A percentile compares a stretch with the other conserved stretches of the same genome.
These are phyloP conservation scores for Corniculantispora saksenae DNA, from an alignment of 2,329 filamentous ascomycete genomes.

Conservation along the genomic window DNA sequence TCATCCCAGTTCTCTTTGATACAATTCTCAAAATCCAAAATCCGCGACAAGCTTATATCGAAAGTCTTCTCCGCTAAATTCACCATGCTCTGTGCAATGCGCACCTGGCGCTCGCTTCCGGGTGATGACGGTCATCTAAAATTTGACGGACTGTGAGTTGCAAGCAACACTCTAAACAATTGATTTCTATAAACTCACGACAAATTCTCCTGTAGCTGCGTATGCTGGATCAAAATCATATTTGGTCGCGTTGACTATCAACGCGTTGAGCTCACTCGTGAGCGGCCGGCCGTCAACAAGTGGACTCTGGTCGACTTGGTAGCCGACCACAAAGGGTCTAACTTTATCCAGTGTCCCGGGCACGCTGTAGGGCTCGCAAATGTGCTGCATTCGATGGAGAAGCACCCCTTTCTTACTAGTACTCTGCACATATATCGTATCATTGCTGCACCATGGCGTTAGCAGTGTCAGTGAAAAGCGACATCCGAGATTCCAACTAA, in stretches of 20 bases:
- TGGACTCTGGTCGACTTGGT: background rate
- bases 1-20: background rate
- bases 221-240: background rate
- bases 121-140: conserved; percentile 1
- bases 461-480: no score
- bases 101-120: conserved; percentile 2
- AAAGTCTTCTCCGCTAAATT: background rate
- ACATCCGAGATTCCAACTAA: no score
- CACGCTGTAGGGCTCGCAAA: background rate
- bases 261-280: conserved; percentile 1
- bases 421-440: no score
- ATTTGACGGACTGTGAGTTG: background rate
- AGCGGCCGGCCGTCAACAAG: background rate
- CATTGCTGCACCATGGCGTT: no score
- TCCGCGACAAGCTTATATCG: background rate
- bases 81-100: background rate
- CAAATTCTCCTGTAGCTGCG: background rate
- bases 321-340: background rate
- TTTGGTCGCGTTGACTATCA: background rate
- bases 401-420: no score
- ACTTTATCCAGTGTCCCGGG: background rate
- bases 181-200: background rate
- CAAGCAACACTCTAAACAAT: background rate
- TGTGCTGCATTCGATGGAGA: background rate
- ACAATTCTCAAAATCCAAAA: background rate